Evolutionary conservation across 352 stramenopile genomes (phyloP).

Genomic region (Pythium aphanidermatum): DNA sequence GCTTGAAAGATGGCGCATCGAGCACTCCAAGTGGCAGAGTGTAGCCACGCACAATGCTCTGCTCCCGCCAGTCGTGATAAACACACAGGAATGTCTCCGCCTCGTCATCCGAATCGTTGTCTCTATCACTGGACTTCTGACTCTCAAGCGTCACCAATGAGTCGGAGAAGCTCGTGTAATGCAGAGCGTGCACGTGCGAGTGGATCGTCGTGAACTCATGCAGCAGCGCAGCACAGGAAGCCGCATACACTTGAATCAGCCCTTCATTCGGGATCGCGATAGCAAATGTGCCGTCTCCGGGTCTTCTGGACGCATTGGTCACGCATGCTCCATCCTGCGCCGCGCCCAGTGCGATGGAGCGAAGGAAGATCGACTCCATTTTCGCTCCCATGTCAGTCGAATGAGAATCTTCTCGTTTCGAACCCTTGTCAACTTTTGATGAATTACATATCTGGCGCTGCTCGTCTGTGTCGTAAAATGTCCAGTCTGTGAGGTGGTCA

Average conservation of each 20-base stretch:
- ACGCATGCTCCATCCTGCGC: conserved; percentile 39
- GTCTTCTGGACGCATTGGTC: conserved; percentile 51
- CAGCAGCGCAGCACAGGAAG: conserved; percentile 63
- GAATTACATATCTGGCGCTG: too few relatives aligned
- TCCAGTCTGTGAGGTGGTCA: background rate
- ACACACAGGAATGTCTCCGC: conserved; percentile 81
- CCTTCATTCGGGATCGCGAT: conserved; percentile 52
- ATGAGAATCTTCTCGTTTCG: background rate
- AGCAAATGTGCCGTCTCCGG: conserved; percentile 66
- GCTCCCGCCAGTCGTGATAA: conserved; percentile 84
- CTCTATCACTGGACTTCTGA: background rate
- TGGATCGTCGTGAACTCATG: conserved; percentile 83
- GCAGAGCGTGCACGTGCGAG: conserved; percentile 52
- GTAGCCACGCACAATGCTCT: conserved; percentile 74
- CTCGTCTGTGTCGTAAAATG: too few relatives aligned
- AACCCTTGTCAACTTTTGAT: too few relatives aligned
- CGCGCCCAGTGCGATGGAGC: conserved; percentile 41
- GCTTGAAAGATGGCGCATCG: conserved; percentile 42
- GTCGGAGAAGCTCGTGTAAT: conserved; percentile 85
- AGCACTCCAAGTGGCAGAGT: conserved; percentile 73
- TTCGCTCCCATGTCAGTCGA: background rate
- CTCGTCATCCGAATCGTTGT: conserved; percentile 27
- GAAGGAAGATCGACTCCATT: conserved; percentile 69
- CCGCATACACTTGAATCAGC: conserved; percentile 77
- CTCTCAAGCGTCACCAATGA: conserved; percentile 83